These are phyloP conservation scores for Fremontodendron californicum DNA, from an alignment of 345 rosid genomes.

Conservation along the genomic window DNA sequence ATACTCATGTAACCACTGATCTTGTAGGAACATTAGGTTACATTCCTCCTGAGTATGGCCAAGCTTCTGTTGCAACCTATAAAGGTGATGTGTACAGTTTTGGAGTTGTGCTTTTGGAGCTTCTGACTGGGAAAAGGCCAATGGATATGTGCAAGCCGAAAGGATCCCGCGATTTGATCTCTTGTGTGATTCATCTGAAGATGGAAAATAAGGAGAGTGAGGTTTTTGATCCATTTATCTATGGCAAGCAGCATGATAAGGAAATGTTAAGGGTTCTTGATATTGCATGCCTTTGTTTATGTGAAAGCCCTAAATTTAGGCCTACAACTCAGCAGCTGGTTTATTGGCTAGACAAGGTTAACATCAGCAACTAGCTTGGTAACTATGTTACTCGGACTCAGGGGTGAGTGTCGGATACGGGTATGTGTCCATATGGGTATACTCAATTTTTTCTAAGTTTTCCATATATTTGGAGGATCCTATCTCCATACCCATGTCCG, in stretches of 20 bases:
- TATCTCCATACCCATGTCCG: too few species aligned
- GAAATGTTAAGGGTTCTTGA: slow-evolving; percentile 56
- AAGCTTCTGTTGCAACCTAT: slow-evolving; percentile 75
- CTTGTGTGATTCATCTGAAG: slow-evolving; percentile 64
- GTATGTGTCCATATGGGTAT: too few species aligned
- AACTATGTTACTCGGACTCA: too few species aligned
- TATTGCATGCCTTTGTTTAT: slow-evolving; percentile 63
- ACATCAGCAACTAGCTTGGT: slow-evolving; percentile 17
- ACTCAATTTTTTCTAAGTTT: too few species aligned
- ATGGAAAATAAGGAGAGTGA: slow-evolving; percentile 54
- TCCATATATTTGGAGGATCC: too few species aligned
- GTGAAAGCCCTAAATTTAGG: slow-evolving; percentile 54
- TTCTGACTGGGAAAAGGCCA: slow-evolving; percentile 74
- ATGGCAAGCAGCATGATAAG: slow-evolving; percentile 54
- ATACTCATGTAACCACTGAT: slow-evolving; percentile 79
- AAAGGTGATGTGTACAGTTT: slow-evolving; percentile 85
- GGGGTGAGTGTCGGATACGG: too few species aligned
- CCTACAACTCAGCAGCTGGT: slow-evolving; percentile 65
- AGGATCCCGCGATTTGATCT: slow-evolving; percentile 59
- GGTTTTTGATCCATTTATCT: slow-evolving; percentile 58
- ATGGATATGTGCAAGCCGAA: slow-evolving; percentile 79
- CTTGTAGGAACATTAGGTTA: slow-evolving; percentile 88
- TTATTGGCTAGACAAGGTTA: slow-evolving; percentile 52
- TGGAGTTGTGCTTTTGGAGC: slow-evolving; percentile 87
- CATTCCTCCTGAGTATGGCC: slow-evolving; percentile 86